Evolutionary conservation across 2,329 filamentous ascomycete genomes (phyloP).

Genomic region (Ophiostoma sp.): DNA sequence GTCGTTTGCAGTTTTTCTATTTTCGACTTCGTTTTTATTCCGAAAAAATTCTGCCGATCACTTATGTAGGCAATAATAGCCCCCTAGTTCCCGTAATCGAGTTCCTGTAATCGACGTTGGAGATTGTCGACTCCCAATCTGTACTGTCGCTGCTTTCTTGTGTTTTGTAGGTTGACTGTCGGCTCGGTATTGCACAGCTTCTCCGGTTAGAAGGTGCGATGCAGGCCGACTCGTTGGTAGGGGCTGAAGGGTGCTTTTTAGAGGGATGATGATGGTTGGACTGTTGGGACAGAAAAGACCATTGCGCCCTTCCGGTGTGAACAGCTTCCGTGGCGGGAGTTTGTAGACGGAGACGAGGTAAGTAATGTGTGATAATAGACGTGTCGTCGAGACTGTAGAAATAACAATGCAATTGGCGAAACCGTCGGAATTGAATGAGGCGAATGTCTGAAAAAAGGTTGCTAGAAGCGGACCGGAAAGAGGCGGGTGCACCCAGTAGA

Average conservation of each 20-base stretch:
- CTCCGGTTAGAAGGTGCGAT: background rate
- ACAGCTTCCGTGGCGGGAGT: background rate
- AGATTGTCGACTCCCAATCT: background rate
- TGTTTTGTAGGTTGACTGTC: background rate
- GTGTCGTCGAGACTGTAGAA: background rate
- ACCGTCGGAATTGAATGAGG: background rate
- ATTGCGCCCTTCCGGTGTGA: constrained; percentile 12
- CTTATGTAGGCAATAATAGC: background rate
- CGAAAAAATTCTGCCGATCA: background rate
- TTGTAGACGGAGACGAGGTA: background rate
- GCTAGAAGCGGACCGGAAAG: background rate
- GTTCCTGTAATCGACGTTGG: background rate
- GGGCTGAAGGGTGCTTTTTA: background rate
- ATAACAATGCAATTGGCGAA: background rate
- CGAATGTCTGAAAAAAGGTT: background rate
- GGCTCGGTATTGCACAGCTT: constrained; percentile 2
- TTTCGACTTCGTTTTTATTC: background rate
- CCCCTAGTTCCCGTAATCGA: background rate
- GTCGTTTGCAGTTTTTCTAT: background rate
- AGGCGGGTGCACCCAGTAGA: background rate
- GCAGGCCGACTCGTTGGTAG: background rate
- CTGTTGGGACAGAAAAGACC: constrained; percentile 7
- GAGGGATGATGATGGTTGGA: background rate
- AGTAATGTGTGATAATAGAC: background rate
- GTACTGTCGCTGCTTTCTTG: background rate